phyloP scores from a whole-genome alignment of 805 yeast species.

The Komagataella populi region DNA sequence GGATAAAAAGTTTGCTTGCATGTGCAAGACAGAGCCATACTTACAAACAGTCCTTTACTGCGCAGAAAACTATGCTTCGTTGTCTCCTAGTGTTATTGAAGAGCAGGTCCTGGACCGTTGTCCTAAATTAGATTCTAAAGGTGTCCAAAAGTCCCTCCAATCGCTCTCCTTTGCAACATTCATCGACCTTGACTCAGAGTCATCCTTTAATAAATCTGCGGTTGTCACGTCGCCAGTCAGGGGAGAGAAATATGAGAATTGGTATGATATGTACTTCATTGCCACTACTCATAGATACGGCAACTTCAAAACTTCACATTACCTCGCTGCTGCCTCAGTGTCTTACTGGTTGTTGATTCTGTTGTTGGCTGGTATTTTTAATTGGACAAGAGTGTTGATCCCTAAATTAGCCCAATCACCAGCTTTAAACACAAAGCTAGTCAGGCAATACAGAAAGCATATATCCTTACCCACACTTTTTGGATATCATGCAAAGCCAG shows the following conservation, averaged over 20 bases:
- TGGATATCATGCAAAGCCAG: neutral
- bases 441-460: neutral
- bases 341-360: neutral
- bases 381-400: neutral
- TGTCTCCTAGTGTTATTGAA: neutral
- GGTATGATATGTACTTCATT: neutral
- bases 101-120: neutral
- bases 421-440: neutral
- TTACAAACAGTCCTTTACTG: neutral
- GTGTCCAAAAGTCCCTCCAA: neutral
- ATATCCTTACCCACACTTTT: neutral
- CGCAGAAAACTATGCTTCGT: neutral
- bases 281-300: neutral
- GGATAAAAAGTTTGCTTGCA: neutral
- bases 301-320: neutral
- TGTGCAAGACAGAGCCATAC: neutral
- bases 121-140: neutral
- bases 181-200: neutral
- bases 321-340: neutral
- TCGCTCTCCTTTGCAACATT: neutral
- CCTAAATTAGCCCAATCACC: neutral
- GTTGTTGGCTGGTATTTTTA: neutral
- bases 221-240: neutral
- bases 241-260: neutral
- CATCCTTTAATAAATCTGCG: neutral